Evolutionary conservation across 2,329 filamentous ascomycete genomes (phyloP).

Genomic region (Fusarium hostae): DNA sequence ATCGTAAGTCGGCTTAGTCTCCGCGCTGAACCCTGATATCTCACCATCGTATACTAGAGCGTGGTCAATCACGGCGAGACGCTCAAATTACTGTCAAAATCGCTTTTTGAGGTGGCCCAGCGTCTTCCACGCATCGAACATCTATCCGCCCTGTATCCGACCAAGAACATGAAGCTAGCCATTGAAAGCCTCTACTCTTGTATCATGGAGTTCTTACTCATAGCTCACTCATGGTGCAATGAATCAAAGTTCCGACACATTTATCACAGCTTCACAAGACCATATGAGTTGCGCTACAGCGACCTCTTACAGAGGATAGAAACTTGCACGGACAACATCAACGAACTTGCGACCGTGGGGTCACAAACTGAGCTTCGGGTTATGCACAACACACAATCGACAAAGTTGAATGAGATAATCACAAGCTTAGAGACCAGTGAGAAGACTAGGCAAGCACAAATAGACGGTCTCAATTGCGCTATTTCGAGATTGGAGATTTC

Average conservation of each 20-base stretch:
- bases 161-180: neutral
- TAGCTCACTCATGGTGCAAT: constrained; percentile 4
- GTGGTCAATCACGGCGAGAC: neutral
- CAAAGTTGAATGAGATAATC: neutral
- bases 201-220: constrained; percentile 9
- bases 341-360: neutral
- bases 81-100: neutral
- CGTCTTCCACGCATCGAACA: neutral
- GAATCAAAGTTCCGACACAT: constrained; percentile 17
- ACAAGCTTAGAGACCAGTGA: neutral
- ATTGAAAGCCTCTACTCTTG: constrained; percentile 4
- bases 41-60: neutral
- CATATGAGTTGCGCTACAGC: neutral
- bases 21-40: fast-evolving
- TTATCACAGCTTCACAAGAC: constrained; percentile 11
- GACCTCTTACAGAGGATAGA: neutral
- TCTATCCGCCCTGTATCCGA: neutral
- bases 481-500: neutral
- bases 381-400: neutral
- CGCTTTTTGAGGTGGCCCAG: neutral
- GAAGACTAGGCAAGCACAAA: neutral
- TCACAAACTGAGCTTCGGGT: neutral
- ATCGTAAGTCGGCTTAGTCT: neutral
- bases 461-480: neutral
- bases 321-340: neutral